These are phyloP conservation scores for Erigeron philadelphicus DNA, from an alignment of 140 eudicot genomes.

Conservation along the genomic window DNA sequence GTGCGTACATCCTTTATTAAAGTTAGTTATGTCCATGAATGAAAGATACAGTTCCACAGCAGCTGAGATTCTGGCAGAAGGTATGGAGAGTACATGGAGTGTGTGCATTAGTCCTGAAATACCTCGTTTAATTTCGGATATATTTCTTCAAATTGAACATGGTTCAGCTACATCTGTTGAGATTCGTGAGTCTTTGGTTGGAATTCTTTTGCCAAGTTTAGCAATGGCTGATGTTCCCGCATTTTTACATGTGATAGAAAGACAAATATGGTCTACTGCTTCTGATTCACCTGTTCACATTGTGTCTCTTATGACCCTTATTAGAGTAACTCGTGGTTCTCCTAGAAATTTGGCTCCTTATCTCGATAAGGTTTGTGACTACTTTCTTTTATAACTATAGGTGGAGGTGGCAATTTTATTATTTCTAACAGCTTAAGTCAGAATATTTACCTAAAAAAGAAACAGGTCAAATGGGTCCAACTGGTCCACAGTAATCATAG, in stretches of 20 bases:
- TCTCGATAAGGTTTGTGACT: constrained; percentile 75
- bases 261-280: constrained; percentile 96
- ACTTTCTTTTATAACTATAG: constrained; percentile 1
- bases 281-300: constrained; percentile 98
- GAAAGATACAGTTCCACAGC: constrained; percentile 80
- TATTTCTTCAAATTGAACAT: constrained; percentile 83
- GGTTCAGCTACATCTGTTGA: constrained; percentile 46
- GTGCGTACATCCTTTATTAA: constrained; percentile 60
- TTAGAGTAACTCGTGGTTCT: constrained; percentile 84
- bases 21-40: constrained; percentile 93
- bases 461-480: neutral
- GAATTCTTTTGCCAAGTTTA: constrained; percentile 83
- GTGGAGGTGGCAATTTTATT: no score
- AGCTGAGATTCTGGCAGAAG: constrained; percentile 92
- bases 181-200: constrained; percentile 68
- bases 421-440: no score
- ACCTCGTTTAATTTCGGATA: constrained; percentile 71
- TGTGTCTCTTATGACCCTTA: constrained; percentile 69
- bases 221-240: constrained; percentile 87
- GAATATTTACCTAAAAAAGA: neutral
- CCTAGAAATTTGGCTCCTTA: constrained; percentile 82
- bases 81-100: constrained; percentile 96
- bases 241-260: constrained; percentile 73
- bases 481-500: no score
- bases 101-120: constrained; percentile 72